Percentiles rank a stretch among this genome's conserved stretches.
Evolutionary conservation across 176 grass and related monocot genomes (phyloP).

Genomic region (Bonia amplexicaulis): DNA sequence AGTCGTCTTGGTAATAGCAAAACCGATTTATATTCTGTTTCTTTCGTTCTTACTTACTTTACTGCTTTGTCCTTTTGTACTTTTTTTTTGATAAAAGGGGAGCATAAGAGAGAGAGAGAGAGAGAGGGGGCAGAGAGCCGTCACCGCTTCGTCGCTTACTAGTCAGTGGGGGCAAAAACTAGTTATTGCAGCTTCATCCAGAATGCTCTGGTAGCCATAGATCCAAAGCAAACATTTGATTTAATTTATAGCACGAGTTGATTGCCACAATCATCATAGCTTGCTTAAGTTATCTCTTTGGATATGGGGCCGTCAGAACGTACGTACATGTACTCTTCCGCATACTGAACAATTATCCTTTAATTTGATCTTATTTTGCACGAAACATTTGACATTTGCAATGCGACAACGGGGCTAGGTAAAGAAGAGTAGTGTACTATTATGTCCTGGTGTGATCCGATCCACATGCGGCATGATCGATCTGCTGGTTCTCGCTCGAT

Average conservation of each 20-base stretch:
- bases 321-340: background rate
- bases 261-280: background rate
- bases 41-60: background rate
- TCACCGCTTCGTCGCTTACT: background rate
- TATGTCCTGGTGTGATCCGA: background rate
- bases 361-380: background rate
- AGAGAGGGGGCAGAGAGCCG: background rate
- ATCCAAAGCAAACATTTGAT: background rate
- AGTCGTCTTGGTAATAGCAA: too few relatives aligned
- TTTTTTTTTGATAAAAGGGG: background rate
- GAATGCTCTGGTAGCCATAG: background rate
- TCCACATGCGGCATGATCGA: background rate
- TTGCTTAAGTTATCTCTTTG: background rate
- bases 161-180: background rate
- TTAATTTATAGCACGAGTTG: background rate
- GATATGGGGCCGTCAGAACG: background rate
- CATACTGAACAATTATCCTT: background rate
- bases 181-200: conserved; percentile 15
- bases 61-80: background rate
- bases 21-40: background rate
- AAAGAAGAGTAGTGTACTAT: background rate
- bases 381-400: background rate
- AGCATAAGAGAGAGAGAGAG: background rate
- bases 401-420: background rate
- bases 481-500: too few relatives aligned